Evolutionary conservation across 495 filamentous ascomycete genomes (phyloP).

Genomic region (Xylaria telfairii): DNA sequence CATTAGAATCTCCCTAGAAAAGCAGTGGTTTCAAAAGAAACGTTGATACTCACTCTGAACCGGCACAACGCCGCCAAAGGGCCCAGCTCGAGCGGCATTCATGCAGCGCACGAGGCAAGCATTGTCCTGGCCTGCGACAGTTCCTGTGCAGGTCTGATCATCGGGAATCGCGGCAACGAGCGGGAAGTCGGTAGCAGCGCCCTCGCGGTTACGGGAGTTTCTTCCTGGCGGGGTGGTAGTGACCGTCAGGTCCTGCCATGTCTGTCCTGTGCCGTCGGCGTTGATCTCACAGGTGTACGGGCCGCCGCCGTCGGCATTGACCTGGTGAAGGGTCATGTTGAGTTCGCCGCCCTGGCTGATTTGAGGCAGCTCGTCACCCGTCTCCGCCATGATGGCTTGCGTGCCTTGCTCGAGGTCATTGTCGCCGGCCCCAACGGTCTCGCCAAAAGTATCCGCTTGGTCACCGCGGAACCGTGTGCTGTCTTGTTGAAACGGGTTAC

Average conservation of each 20-base stretch:
- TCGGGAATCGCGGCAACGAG: slow-evolving; percentile 54
- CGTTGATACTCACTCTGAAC: slow-evolving; percentile 48
- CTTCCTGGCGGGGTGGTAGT: slow-evolving; percentile 44
- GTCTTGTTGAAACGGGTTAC: slow-evolving; percentile 60
- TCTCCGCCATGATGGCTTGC: slow-evolving; percentile 51
- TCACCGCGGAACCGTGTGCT: slow-evolving; percentile 56
- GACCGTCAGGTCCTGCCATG: slow-evolving; percentile 50
- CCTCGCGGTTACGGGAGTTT: slow-evolving; percentile 43
- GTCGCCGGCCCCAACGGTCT: slow-evolving; percentile 49
- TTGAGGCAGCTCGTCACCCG: slow-evolving; percentile 54
- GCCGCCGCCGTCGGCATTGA: slow-evolving; percentile 57
- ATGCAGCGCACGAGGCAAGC: slow-evolving; percentile 60
- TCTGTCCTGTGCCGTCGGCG: slow-evolving; percentile 50
- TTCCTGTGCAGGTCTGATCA: slow-evolving; percentile 56
- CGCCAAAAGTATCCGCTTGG: slow-evolving; percentile 50
- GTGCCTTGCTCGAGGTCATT: slow-evolving; percentile 58
- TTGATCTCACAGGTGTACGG: slow-evolving; percentile 59
- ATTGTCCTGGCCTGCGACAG: slow-evolving; percentile 57
- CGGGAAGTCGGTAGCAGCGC: slow-evolving; percentile 49
- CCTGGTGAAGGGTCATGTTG: slow-evolving; percentile 59
- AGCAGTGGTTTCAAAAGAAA: neutral
- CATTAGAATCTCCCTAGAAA: neutral
- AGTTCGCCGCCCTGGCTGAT: slow-evolving; percentile 53
- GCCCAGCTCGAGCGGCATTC: slow-evolving; percentile 56
- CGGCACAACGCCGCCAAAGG: slow-evolving; percentile 61